These are phyloP conservation scores for Farysia itapuensis DNA, from an alignment of 1,284 basidiomycete species.

Conservation along the genomic window DNA sequence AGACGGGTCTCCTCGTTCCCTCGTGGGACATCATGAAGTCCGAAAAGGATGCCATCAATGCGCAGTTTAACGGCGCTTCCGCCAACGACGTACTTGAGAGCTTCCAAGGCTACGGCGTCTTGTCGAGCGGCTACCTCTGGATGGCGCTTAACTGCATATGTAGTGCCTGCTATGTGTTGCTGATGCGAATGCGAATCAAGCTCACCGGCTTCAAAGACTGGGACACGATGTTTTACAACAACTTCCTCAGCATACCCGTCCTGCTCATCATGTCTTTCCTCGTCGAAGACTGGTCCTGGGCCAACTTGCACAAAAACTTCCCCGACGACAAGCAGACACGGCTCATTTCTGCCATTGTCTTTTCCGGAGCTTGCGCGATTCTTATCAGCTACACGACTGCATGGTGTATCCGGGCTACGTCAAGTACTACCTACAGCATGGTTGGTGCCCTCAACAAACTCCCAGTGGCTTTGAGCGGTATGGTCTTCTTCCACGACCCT, in stretches of 20 bases:
- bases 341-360: slow-evolving; percentile 83
- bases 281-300: slow-evolving; percentile 85
- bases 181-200: slow-evolving; percentile 98
- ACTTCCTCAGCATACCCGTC: slow-evolving; percentile 89
- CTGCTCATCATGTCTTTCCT: slow-evolving; percentile 79
- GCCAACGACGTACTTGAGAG: slow-evolving; percentile 39
- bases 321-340: slow-evolving; percentile 78
- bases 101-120: slow-evolving; percentile 35
- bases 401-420: slow-evolving; percentile 95
- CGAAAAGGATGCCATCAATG: slow-evolving; percentile 33
- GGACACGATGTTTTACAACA: slow-evolving; percentile 99
- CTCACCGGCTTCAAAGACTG: slow-evolving; percentile 96
- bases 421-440: slow-evolving; percentile 98
- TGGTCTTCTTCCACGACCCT: slow-evolving; percentile 69
- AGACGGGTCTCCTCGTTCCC: slow-evolving; percentile 15
- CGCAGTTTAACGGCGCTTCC: slow-evolving; percentile 12
- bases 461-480: slow-evolving; percentile 72
- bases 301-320: slow-evolving; percentile 81
- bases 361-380: slow-evolving; percentile 94
- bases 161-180: slow-evolving; percentile 88
- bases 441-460: slow-evolving; percentile 98
- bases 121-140: slow-evolving; percentile 80
- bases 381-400: slow-evolving; percentile 98
- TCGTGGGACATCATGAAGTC: slow-evolving; percentile 30
- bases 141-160: slow-evolving; percentile 90